Evolutionary conservation across 164 flowering plant species (phyloP), one percentile per base, ranked within the genome.

Genomic region (Magnolia changhungtana): DNA sequence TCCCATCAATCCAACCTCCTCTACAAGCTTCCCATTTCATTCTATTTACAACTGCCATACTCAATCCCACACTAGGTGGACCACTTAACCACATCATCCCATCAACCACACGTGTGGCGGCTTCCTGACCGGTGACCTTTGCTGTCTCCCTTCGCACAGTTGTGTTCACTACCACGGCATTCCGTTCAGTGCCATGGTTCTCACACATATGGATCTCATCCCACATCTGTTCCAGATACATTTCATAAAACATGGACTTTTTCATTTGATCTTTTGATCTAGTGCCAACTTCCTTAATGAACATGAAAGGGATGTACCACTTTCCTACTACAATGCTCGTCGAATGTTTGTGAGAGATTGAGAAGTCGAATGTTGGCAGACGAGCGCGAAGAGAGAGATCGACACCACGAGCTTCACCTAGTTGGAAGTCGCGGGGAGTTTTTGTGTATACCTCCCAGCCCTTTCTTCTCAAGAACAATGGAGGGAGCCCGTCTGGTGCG

Each of bases 151-250:
- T 76, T 61, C 21, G n/a, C 58, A 75, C 19, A 29, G 23, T 69
- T 31, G 67, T 16, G 16, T 45, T 59, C 19, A 76, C 73, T 27
- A 50, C 51, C 50, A 76, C 74, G 7, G 9, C 27, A 31, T 81
- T 84, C 1, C 74, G 77, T 16, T 72, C 23, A 8, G 19, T 19
- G 20, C 70, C 37, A 16, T 79, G 8, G 49, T 83, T 87, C 63
- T 80, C 78, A 29, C 79, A 72, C 10, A 69, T 64, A 69, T 80
- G 85, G 29, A 91, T 76, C 76, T 78, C 78, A 69, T 87, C 89
- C 96, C 96, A 92, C 51, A 77, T 74, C 73, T 87, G 94, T 76
- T 90, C 88, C 0, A 92, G 82, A 67, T 84, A 82, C 81, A 88
- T 86, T 81, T 82, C 85, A 63, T 90, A 90, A 72, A 76, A 89